Percentiles rank a stretch among this genome's conserved stretches.
Conservation (phyloP, 225 moss, liverwort and hornwort species). For the Marchantia polymorpha region DNA sequence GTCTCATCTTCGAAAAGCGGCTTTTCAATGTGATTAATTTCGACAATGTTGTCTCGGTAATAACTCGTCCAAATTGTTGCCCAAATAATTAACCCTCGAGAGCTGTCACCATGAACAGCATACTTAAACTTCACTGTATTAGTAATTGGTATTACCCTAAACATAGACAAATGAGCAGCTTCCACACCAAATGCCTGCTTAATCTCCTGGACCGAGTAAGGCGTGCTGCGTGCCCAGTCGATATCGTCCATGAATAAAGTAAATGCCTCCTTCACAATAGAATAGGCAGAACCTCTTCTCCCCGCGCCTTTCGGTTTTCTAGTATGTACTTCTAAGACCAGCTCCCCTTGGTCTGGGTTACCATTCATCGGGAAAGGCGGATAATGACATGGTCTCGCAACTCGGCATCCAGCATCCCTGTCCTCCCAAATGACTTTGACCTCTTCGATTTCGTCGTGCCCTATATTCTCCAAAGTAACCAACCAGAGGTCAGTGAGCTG, state of each 20-base stretch:
- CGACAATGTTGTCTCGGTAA: not conserved
- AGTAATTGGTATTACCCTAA: slow-evolving; percentile 46
- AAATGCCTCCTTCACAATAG: slow-evolving; percentile 57
- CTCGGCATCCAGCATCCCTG: slow-evolving; percentile 40
- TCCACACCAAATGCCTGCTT: slow-evolving; percentile 62
- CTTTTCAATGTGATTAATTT: not conserved
- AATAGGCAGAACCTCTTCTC: slow-evolving; percentile 61
- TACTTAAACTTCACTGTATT: not conserved
- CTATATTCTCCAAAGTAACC: slow-evolving; percentile 36
- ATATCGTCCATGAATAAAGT: slow-evolving; percentile 56
- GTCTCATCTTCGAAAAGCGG: not conserved
- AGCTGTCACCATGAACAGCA: not conserved
- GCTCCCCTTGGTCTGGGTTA: slow-evolving; percentile 51
- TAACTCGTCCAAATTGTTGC: not conserved
- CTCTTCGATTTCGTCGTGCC: slow-evolving; percentile 59
- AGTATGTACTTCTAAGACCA: slow-evolving; percentile 67
- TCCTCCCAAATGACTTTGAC: slow-evolving; percentile 79
- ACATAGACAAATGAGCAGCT: slow-evolving; percentile 60
- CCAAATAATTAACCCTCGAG: not conserved
- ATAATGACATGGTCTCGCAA: slow-evolving; percentile 10
- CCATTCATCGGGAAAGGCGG: slow-evolving; percentile 8
- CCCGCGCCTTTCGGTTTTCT: slow-evolving; percentile 52
- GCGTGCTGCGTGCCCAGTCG: slow-evolving; percentile 81
- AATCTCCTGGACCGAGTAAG: slow-evolving; percentile 79
- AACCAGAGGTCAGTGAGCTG: not conserved